Evolutionary conservation across 1,139 yeast species (phyloP).

Genomic region (Spathaspora sp.): DNA sequence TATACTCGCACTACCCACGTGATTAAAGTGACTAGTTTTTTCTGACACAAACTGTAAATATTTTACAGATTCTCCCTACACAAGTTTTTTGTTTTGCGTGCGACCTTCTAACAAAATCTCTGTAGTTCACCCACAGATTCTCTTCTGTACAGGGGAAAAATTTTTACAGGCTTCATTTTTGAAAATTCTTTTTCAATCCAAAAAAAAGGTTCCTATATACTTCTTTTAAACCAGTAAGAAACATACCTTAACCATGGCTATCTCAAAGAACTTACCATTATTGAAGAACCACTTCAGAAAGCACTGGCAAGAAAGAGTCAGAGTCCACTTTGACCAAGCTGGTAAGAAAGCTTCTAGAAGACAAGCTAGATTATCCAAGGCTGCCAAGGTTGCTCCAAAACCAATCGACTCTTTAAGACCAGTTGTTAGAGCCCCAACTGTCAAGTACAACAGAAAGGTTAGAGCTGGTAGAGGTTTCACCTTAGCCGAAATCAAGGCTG

Average conservation of each 20-base stretch:
- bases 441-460: slow-evolving; percentile 98
- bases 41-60: not conserved
- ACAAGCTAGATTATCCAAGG: slow-evolving; percentile 89
- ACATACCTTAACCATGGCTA: slow-evolving; percentile 58
- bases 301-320: slow-evolving; percentile 99
- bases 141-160: slow-evolving; percentile 9
- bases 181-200: slow-evolving; percentile 6
- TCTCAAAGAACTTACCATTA: slow-evolving; percentile 96
- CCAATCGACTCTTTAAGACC: slow-evolving; percentile 97
- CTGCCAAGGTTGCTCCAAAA: slow-evolving; percentile 95
- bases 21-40: slow-evolving; percentile 7
- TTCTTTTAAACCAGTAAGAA: slow-evolving; percentile 7
- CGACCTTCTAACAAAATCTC: not conserved
- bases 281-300: slow-evolving; percentile 96
- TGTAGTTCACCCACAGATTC: slow-evolving; percentile 2
- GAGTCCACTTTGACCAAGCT: slow-evolving; percentile 99
- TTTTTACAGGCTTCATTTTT: slow-evolving; percentile 7
- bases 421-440: slow-evolving; percentile 96
- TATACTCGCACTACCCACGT: slow-evolving; percentile 3
- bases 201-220: slow-evolving; percentile 6
- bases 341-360: slow-evolving; percentile 98
- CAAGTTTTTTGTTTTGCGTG: too few relatives aligned
- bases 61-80: slow-evolving; percentile 4
- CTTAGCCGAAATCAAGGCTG: slow-evolving; percentile 97
- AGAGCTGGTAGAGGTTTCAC: slow-evolving; percentile 99